Base-by-base conservation (phyloP, 2,329 filamentous ascomycete genomes). In the Escovopsis sp. region DNA sequence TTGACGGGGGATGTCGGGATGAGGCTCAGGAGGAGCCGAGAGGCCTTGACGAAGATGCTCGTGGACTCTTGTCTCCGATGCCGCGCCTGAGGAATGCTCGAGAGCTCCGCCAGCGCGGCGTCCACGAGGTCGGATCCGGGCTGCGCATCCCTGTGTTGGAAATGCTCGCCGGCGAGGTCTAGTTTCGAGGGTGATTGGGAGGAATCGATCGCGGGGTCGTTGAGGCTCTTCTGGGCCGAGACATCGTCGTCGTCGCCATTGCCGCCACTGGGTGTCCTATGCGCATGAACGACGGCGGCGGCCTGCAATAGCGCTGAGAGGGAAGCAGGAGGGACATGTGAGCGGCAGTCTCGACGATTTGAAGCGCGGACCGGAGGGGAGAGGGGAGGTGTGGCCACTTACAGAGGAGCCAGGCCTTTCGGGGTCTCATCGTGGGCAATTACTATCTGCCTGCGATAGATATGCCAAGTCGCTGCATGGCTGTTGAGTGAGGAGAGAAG, bases 71-170 rank as follows among this genome's bases (percentile, higher is more conserved):
- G 66, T 45, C 65, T 64, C 45, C 63, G 58, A 45, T 67, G 63
- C 4, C 60, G 53, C 11, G 65, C 60, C n/a, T 60, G 58, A 25
- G 71, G 65, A 13, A 72, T 60, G 51, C 70, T 71, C 34, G 58
- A 59, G 33, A 77, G 60, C 47, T 74, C 69, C 35, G 56, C 54
- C 42, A 71, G 56, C 5, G 73, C 73, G 25, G 65, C 61, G 37
- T 72, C 67, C 42, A 76, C 70, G 13, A 72, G 59, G 39, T 75
- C 70, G 50, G 66, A 66, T 34, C 71, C 65, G 40, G 62, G 62
- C 44, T 66, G 61, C 20, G 54, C 51, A 39, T 50, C 50, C 25
- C 47, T 45, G 13, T 49, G 48, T 39, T 53, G 53, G 35, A 45
- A 42, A 33, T 56, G 51, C 25, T 57, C 56, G 37, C 53, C 37